Percentiles rank a stretch among this genome's conserved stretches.
phyloP scores from a whole-genome alignment of 768 basidiomycete genomes.

The Lactarius deliciosus region DNA sequence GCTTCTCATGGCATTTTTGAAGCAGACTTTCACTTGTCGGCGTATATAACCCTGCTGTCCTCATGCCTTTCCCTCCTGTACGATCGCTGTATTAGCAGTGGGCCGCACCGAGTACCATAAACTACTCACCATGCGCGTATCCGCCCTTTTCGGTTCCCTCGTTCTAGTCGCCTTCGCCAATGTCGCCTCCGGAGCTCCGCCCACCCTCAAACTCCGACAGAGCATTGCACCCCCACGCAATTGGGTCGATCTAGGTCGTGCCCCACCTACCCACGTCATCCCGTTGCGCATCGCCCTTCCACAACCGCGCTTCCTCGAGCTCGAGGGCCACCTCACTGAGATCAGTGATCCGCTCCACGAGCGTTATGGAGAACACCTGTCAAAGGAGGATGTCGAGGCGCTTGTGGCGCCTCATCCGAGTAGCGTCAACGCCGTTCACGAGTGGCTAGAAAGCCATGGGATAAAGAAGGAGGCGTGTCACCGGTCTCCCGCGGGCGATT shows the following conservation, averaged over 20 bases:
- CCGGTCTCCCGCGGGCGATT: conserved; percentile 61
- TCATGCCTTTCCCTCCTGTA: background rate
- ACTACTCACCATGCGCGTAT: background rate
- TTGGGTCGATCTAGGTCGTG: conserved; percentile 46
- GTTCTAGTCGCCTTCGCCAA: background rate
- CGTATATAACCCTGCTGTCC: background rate
- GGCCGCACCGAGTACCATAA: background rate
- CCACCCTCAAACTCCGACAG: conserved; percentile 44
- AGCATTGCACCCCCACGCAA: conserved; percentile 42
- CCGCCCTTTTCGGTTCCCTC: background rate
- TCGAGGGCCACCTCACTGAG: conserved; percentile 33
- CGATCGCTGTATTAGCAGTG: background rate
- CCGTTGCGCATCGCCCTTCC: conserved; percentile 44
- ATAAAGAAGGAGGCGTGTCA: conserved; percentile 47
- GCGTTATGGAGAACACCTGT: conserved; percentile 39
- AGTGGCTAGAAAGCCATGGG: conserved; percentile 57
- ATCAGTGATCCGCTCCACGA: conserved; percentile 32
- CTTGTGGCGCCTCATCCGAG: conserved; percentile 55
- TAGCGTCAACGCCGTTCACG: conserved; percentile 48
- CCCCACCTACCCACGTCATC: conserved; percentile 48
- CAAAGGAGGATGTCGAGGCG: conserved; percentile 57
- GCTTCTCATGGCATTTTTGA: background rate
- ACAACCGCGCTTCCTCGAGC: conserved; percentile 30
- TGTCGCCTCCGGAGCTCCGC: background rate
- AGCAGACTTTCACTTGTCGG: background rate